Evolutionary conservation across 1,284 basidiomycete species (phyloP), one percentile per base, ranked within the genome.

Genomic region (Puccinia coronata): DNA sequence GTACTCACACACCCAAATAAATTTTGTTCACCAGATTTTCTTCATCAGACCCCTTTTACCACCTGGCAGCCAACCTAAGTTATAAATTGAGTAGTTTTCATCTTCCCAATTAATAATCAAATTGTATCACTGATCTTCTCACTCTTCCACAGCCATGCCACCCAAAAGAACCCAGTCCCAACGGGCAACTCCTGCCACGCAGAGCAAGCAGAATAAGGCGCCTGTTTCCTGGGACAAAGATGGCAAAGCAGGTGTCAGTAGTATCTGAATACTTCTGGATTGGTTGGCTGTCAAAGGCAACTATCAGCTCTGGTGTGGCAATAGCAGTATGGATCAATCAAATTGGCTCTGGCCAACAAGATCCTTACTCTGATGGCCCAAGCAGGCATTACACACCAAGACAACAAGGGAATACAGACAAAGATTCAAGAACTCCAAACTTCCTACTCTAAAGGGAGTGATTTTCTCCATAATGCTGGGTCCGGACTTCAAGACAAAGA

Each of bases 351-450:
- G 23, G 34, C 34, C 23, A 43, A 43, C 34, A 25, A 65, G 11
- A 65, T 65, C 6, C 23, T 65, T 5, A 4, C 9, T 39, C 2
- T 39, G 1, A 65, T 65, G 63, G 20, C 12, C 16, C 8, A 39
- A 18, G 11, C 23, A 5, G 34, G 63, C 0, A 65, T 65, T 18
- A n/a, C 39, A 1, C 65, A 69, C 18, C 6, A 41, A 9, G 39
- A 69, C 39, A 69, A 47, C 39, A 69, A 69, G 25, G 65, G 65
- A 0, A 47, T 69, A 25, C 65, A 69, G 14, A 69, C 65, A 6
- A 69, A 69, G 39, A 43, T 69, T 25, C 65, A 69, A 25, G 65
- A 69, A 20, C 65, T 69, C 25, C 65, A 47, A n/a, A 28, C 8
- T 28, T 69, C 39, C 0, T 69, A 47, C 28, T 28, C 23, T 0